phyloP scores from a whole-genome alignment of 2,329 filamentous ascomycete species.

The Colletotrichum musicola region DNA sequence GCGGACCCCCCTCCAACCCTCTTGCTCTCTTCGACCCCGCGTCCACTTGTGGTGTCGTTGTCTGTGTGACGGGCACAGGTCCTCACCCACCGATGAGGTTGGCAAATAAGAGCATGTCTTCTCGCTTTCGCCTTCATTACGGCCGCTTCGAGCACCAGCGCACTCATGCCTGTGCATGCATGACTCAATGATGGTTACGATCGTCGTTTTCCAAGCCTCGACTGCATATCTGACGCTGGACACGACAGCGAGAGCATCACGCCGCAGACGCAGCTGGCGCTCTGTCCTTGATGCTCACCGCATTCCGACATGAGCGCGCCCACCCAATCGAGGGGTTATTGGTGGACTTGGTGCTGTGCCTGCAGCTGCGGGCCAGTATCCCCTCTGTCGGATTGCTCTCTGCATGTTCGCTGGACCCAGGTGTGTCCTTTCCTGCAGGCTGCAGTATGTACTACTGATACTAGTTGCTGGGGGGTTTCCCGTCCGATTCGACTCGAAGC shows the following conservation, averaged over 20 bases:
- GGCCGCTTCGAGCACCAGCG: not conserved
- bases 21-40: not conserved
- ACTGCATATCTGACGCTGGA: constrained; percentile 17
- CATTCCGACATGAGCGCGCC: constrained; percentile 16
- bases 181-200: constrained; percentile 27
- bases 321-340: constrained; percentile 25
- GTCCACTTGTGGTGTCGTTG: not conserved
- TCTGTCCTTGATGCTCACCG: constrained; percentile 23
- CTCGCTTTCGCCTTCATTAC: not conserved
- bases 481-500: not conserved
- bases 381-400: constrained; percentile 34
- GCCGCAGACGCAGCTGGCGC: constrained; percentile 8
- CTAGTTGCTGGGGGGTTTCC: constrained; percentile 1
- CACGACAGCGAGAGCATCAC: constrained; percentile 3
- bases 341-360: constrained; percentile 23
- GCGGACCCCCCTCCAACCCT: not conserved
- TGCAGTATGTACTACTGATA: too few species aligned
- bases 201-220: constrained; percentile 14
- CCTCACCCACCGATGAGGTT: not conserved
- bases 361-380: constrained; percentile 34
- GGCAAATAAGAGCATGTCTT: too few species aligned
- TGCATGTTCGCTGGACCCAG: constrained; percentile 15
- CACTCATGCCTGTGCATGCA: constrained; percentile 11
- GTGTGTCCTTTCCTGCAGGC: not conserved
- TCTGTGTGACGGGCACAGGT: not conserved